These are phyloP conservation scores for Capronia americana DNA, from an alignment of 2,329 filamentous ascomycete genomes.

Conservation along the genomic window DNA sequence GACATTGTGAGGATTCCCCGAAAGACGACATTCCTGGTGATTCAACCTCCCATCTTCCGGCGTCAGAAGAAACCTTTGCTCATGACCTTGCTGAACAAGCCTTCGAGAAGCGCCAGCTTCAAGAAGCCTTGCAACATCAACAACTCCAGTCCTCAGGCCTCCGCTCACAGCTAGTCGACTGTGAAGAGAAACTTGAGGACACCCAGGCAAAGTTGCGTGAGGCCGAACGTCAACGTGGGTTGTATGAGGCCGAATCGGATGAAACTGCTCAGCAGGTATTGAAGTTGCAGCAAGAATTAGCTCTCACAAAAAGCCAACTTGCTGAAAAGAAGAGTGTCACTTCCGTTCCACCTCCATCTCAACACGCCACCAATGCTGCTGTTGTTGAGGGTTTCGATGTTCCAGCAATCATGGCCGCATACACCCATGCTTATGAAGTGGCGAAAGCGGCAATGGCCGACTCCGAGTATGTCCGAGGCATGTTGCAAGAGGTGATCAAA, in stretches of 20 bases:
- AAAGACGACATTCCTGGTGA: neutral
- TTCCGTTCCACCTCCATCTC: neutral
- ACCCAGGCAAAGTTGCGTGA: slow-evolving; percentile 9
- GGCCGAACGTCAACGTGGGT: neutral
- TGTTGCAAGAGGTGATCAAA: neutral
- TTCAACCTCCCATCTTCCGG: neutral
- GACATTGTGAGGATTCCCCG: neutral
- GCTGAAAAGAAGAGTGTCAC: neutral
- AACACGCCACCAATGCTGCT: neutral
- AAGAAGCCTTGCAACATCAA: neutral
- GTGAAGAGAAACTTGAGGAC: slow-evolving; percentile 8
- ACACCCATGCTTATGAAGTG: neutral
- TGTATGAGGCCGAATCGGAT: slow-evolving; percentile 18
- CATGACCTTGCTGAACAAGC: neutral
- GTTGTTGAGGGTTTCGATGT: neutral
- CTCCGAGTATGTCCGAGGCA: neutral
- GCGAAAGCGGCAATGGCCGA: neutral
- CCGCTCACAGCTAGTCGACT: slow-evolving; percentile 9
- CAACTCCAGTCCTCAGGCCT: neutral
- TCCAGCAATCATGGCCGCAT: neutral
- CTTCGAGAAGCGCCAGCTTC: neutral
- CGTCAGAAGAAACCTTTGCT: neutral
- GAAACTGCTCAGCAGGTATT: neutral
- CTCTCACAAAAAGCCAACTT: neutral
- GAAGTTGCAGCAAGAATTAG: neutral